Conservation (phyloP, 176 grass and related monocot species). For the barley (Hordeum vulgare) region MorexV3_pseudomolecules_assembly NC_058519.1:230254533-230255032, state of each 20-base stretch:
- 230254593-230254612: no score
- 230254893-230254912: no score
- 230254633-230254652: background rate
- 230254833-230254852: background rate
- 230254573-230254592: no score
- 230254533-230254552: no score
- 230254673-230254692: background rate
- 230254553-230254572: no score
- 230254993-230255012: background rate
- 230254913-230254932: no score
- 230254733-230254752: constrained; percentile 1
- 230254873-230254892: no score
- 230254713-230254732: background rate
- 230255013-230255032: background rate
- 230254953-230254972: background rate
- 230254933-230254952: no score
- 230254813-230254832: background rate
- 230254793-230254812: background rate
- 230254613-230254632: background rate
- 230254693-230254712: background rate
- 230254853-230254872: background rate
- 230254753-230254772: background rate
- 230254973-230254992: background rate
- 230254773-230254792: background rate
- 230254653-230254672: background rate